Evolutionary conservation across 176 grass and related monocot genomes (phyloP), one percentile per base, ranked within the genome.

Genomic region (Zea mays): DNA sequence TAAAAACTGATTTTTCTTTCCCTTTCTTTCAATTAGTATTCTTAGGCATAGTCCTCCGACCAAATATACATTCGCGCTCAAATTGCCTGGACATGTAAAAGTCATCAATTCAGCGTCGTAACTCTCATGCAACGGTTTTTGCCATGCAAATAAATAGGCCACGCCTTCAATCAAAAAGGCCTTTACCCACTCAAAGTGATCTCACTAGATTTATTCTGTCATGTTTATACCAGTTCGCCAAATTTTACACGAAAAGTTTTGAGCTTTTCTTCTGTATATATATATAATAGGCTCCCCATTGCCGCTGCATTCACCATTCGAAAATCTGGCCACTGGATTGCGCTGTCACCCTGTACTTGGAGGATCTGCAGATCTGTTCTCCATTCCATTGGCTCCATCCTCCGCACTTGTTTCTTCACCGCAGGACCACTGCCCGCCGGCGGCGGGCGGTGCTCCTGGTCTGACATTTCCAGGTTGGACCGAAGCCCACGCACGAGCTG

Each of bases 361-460:
- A 80, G 62, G 81, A 80, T 84, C 37, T 84, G 48, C 70, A 64
- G 41, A 80, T 67, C 64, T 65, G 41, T 66, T 65, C 11, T 47
- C 15, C 44, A 67, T 37, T 79, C 17, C 17, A 79, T 51, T 61
- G 54, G 19, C 68, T 42, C 62, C 65, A 38, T 46, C 16, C 48
- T 65, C 38, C 38, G 38, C 21, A 39, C 51, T 44, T 46, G 6
- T 58, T 46, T 42, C 20, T 56, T 55, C 15, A 43, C 15, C 51
- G 36, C 66, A 12, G 9, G 45, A 51, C 19, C 61, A 61, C n/a
- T 20, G 33, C 33, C 46, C 51, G 37, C 55, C 27, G 27, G 27
- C 27, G 27, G 27, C 27, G 27, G 27, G 27, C 60, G 50, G 42
- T 55, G 37, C 37, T 76, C 43, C 49, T 51, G 46, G 45, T 48